Evolutionary conservation across 176 grass and related monocot genomes (phyloP), one percentile per base, ranked within the genome.

Genomic region (Saccharum officinarum): DNA sequence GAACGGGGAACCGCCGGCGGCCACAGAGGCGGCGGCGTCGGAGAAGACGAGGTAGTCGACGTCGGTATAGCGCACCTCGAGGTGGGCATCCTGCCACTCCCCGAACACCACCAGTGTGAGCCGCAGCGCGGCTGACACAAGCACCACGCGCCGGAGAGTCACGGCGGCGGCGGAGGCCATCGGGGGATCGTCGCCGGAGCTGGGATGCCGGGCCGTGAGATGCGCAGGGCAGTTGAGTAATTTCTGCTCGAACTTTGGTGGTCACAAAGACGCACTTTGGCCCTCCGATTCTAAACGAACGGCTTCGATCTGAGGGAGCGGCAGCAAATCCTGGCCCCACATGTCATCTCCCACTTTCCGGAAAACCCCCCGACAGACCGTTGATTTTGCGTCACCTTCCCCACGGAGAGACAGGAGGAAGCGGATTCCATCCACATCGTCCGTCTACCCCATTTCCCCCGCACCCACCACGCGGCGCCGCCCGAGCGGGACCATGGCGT

Each of bases 41-140:
- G 93, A 98, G 84, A 98, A 98, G 63, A 98, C 89, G 82, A 98
- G 86, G 91, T 95, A 98, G 81, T 95, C 93, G 62, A 95, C 91
- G 60, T 98, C 93, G 66, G 92, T 98, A 67, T 96, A 99, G 46
- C 91, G 90, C 71, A 96, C 91, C 91, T 96, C 92, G 49, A 99
- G 89, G 92, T 99, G 87, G 0, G 93, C 83, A 18, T 99, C 97
- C 85, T 99, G 97, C 97, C 93, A 99, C 86, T 94, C 92, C 33
- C 90, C 91, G 31, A 89, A 88, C 47, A 76, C 83, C 69, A 99
- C 76, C 26, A 96, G 88, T 6, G 84, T 25, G 12, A 92, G n/a
- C 60, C 97, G 72, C 8, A 94, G 75, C 26, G 80, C 73, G 10
- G 91, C 97, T 5, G 91, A 94, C 46, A 81, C 89, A 8, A 88